A percentile compares a stretch with the other conserved stretches of the same genome.
These are phyloP conservation scores for Penicillium roqueforti DNA, from an alignment of 495 filamentous ascomycete species.

Conservation along the genomic window DNA sequence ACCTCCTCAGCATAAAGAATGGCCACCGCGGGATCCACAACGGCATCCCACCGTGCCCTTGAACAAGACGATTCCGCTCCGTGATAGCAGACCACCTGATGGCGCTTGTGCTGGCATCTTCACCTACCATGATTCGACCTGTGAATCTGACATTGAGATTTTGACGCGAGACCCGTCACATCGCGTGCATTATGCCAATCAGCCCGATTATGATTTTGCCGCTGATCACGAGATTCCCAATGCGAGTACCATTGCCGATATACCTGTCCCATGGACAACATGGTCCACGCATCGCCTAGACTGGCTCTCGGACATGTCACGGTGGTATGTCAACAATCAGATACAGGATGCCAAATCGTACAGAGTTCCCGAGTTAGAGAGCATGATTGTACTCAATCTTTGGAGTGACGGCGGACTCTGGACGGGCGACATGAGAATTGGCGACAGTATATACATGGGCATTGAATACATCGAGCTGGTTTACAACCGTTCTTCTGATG, in stretches of 20 bases:
- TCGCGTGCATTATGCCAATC: slow-evolving; percentile 68
- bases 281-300: slow-evolving; percentile 74
- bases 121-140: slow-evolving; percentile 57
- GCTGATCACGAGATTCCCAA: slow-evolving; percentile 34
- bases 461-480: slow-evolving; percentile 72
- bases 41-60: neutral
- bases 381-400: slow-evolving; percentile 62
- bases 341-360: slow-evolving; percentile 57
- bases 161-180: slow-evolving; percentile 55
- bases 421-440: slow-evolving; percentile 65
- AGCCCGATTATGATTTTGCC: slow-evolving; percentile 52
- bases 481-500: slow-evolving; percentile 50
- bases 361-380: slow-evolving; percentile 56
- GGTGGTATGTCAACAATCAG: slow-evolving; percentile 63
- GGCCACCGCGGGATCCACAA: slow-evolving; percentile 1
- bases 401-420: slow-evolving; percentile 74
- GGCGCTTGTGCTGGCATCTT: slow-evolving; percentile 68
- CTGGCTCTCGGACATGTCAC: slow-evolving; percentile 58
- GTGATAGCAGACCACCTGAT: slow-evolving; percentile 12
- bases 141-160: slow-evolving; percentile 77
- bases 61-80: slow-evolving; percentile 1
- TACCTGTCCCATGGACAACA: slow-evolving; percentile 51
- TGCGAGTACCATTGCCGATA: slow-evolving; percentile 27
- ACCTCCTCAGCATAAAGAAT: slow-evolving; percentile 8
- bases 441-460: slow-evolving; percentile 58